Evolutionary conservation across 805 yeast genomes (phyloP).

Genomic region (Kodamaea jinghongensis): DNA sequence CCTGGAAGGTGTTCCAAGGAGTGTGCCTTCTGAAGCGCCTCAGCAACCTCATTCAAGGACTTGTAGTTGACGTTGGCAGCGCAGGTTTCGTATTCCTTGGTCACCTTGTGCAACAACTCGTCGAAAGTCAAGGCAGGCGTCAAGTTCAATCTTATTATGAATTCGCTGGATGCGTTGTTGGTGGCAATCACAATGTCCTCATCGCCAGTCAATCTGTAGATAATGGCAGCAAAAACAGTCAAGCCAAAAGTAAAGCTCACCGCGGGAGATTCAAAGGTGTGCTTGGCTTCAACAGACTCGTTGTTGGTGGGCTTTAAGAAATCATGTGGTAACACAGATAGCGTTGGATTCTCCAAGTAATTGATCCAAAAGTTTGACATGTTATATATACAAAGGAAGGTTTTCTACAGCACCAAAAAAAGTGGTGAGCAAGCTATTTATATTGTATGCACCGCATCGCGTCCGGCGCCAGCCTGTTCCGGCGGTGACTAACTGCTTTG

Average conservation of each 20-base stretch:
- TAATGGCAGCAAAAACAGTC: slow-evolving; percentile 65
- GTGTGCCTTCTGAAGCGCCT: slow-evolving; percentile 46
- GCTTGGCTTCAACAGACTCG: slow-evolving; percentile 62
- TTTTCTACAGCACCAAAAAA: no score
- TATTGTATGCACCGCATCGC: no score
- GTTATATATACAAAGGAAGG: not conserved
- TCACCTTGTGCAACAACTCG: slow-evolving; percentile 48
- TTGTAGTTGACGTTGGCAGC: slow-evolving; percentile 38
- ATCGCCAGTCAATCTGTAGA: slow-evolving; percentile 85
- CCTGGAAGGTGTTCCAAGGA: slow-evolving; percentile 59
- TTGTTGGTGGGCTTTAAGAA: slow-evolving; percentile 73
- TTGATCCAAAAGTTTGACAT: slow-evolving; percentile 53
- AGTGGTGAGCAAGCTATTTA: no score
- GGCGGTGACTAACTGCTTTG: not conserved
- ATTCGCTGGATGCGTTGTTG: slow-evolving; percentile 43
- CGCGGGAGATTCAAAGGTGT: slow-evolving; percentile 26
- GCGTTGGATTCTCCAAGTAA: slow-evolving; percentile 72
- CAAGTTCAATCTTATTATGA: slow-evolving; percentile 62
- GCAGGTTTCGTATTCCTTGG: slow-evolving; percentile 37
- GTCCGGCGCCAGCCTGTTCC: no score
- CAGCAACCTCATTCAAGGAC: slow-evolving; percentile 55
- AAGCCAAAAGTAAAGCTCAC: slow-evolving; percentile 51
- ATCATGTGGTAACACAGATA: slow-evolving; percentile 87
- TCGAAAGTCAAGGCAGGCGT: slow-evolving; percentile 53
- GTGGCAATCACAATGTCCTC: slow-evolving; percentile 91